phyloP scores from a whole-genome alignment of 495 filamentous ascomycete species.

The Aspergillus kassunensis region DNA sequence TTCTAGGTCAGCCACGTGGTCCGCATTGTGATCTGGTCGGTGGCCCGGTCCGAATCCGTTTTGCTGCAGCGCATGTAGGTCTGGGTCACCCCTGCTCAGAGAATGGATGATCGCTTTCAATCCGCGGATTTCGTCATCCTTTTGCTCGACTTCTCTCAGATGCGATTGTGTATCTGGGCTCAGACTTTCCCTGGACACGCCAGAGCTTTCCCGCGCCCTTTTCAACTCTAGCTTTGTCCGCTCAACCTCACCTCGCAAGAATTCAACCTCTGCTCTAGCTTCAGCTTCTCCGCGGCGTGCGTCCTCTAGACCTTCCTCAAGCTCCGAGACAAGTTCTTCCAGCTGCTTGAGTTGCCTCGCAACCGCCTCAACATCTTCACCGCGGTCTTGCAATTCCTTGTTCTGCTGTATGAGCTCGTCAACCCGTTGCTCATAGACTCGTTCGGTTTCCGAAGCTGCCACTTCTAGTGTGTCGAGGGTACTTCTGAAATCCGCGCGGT shows the following conservation, averaged over 20 bases:
- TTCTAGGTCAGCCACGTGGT: conserved; percentile 53
- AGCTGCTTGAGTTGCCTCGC: conserved; percentile 88
- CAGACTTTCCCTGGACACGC: conserved; percentile 51
- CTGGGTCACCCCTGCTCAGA: conserved; percentile 66
- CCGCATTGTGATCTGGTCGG: conserved; percentile 27
- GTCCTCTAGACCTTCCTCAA: conserved; percentile 96
- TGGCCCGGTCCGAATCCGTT: conserved; percentile 19
- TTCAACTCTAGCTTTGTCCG: conserved; percentile 84
- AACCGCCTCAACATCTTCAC: conserved; percentile 86
- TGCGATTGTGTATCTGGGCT: conserved; percentile 48
- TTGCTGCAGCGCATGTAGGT: conserved; percentile 25
- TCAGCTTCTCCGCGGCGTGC: conserved; percentile 95
- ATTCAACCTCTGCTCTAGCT: conserved; percentile 93
- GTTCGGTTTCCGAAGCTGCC: conserved; percentile 92
- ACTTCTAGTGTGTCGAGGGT: conserved; percentile 96
- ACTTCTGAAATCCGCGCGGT: conserved; percentile 92
- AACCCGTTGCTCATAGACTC: conserved; percentile 92
- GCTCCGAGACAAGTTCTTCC: conserved; percentile 90
- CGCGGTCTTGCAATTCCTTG: conserved; percentile 72
- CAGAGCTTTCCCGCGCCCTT: conserved; percentile 83
- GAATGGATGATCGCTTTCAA: conserved; percentile 98
- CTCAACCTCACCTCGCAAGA: conserved; percentile 93
- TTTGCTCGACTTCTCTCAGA: conserved; percentile 77
- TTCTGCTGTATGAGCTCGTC: conserved; percentile 86
- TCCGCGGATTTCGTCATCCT: conserved; percentile 95